Conservation (phyloP, 176 grass and related monocot species). For the Calamus simplicifolius region DNA sequence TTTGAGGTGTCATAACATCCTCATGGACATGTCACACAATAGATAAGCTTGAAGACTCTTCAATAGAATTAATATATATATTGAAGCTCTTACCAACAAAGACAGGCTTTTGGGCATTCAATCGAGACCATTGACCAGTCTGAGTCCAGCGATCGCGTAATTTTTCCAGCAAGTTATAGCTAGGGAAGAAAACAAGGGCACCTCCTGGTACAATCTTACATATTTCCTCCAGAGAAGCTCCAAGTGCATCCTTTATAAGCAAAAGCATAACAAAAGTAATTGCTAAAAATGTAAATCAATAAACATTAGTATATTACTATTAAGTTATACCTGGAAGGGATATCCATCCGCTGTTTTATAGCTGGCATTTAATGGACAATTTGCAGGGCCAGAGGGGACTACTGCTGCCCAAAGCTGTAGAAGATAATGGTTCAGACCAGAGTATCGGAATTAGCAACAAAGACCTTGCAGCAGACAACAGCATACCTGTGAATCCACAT, state of each 20-base stretch:
- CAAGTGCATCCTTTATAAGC: constrained; percentile 74
- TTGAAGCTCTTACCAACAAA: constrained; percentile 66
- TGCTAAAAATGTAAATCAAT: neutral
- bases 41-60: no score
- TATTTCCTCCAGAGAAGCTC: constrained; percentile 89
- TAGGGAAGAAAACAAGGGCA: constrained; percentile 91
- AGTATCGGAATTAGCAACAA: no score
- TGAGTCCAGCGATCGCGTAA: constrained; percentile 59
- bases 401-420: constrained; percentile 82
- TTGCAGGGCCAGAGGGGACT: constrained; percentile 61
- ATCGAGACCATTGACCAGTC: constrained; percentile 81
- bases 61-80: neutral
- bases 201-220: constrained; percentile 78
- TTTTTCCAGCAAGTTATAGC: constrained; percentile 92
- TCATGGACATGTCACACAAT: no score
- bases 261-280: constrained; percentile 6
- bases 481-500: constrained; percentile 73
- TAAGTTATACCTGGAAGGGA: constrained; percentile 67
- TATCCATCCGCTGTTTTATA: constrained; percentile 65
- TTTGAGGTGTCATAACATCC: no score
- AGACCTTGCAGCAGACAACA: neutral
- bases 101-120: constrained; percentile 78
- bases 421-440: neutral
- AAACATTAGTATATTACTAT: neutral
- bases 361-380: constrained; percentile 68